Evolutionary conservation across 2,329 filamentous ascomycete genomes (phyloP).

Genomic region (Fusarium sp.): DNA sequence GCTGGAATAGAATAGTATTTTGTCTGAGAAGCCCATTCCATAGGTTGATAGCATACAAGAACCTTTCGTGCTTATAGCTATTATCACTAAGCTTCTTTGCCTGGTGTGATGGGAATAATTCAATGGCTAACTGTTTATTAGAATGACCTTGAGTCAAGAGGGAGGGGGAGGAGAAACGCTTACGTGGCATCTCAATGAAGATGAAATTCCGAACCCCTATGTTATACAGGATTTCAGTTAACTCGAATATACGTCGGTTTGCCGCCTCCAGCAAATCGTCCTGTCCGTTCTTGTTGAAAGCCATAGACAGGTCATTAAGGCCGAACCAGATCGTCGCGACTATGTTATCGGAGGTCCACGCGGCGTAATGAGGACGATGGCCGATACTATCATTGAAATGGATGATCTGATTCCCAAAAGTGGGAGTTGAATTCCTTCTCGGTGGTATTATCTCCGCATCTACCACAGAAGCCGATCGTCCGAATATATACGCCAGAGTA

Average conservation of each 20-base stretch:
- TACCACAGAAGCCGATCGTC: not conserved
- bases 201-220: constrained; percentile 1
- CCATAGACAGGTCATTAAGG: not conserved
- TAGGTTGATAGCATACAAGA: not conserved
- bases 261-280: not conserved
- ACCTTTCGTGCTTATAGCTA: not conserved
- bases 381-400: constrained; percentile 5
- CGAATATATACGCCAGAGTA: constrained; percentile 15
- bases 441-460: constrained; percentile 2
- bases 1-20: not conserved
- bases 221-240: not conserved
- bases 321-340: constrained; percentile 17
- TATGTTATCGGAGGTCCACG: not conserved
- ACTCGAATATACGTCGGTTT: constrained; percentile 6
- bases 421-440: not conserved
- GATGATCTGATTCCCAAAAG: not conserved
- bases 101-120: not conserved
- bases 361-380: constrained; percentile 2
- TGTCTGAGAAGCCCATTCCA: not conserved
- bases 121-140: not conserved
- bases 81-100: not conserved
- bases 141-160: too few relatives aligned
- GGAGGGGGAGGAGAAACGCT: not conserved
- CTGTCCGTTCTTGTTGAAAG: not conserved
- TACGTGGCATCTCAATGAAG: constrained; percentile 8